Evolutionary conservation across 768 basidiomycete species (phyloP), one percentile per base, ranked within the genome.

Genomic region (Rhizopogon vesiculosus): DNA sequence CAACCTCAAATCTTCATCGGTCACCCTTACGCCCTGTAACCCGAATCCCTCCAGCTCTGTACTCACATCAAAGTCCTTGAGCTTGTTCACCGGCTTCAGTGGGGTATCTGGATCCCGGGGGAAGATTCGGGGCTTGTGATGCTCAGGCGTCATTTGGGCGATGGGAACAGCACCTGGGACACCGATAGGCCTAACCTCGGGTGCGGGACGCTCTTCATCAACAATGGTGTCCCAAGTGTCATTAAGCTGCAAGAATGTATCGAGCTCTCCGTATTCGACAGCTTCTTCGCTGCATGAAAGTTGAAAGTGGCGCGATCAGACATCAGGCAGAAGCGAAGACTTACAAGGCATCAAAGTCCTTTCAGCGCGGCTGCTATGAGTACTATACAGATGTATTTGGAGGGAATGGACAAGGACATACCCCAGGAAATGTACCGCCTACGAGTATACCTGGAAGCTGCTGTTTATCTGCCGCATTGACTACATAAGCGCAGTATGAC

Each of bases 381-480:
- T 31, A 63, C 53, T n/a, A 15, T 56, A 39, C 12, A 16, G 15
- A 25, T 42, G 31, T 7, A 41, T 39, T 28, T 49, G 28, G n/a
- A 58, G 35, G 44, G 45, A 33, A 42, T 53, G 45, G 55, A 16
- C 51, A 50, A 54, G 22, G 35, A 78, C 87, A 59, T 72, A 93
- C 91, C 29, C 91, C 91, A 46, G 85, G 85, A 64, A 81, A 93
- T 55, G 76, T 79, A 39, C 83, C 83, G 3, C 91, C 91, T 39
- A 93, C 79, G 6, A 93, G 81, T 42, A 93, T 85, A 3, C 91
- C 92, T 22, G 91, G 91, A 4, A 93, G 75, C 61, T 90, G 89
- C 60, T 90, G 89, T 61, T 92, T 91, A 67, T 84, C 92, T 90
- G 65, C 12, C 42, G 53, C 3, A 61, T 28, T 51, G 15, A 42